Evolutionary conservation across 139 green algal genomes (phyloP).

Genomic region (Coccomyxa sp.): DNA sequence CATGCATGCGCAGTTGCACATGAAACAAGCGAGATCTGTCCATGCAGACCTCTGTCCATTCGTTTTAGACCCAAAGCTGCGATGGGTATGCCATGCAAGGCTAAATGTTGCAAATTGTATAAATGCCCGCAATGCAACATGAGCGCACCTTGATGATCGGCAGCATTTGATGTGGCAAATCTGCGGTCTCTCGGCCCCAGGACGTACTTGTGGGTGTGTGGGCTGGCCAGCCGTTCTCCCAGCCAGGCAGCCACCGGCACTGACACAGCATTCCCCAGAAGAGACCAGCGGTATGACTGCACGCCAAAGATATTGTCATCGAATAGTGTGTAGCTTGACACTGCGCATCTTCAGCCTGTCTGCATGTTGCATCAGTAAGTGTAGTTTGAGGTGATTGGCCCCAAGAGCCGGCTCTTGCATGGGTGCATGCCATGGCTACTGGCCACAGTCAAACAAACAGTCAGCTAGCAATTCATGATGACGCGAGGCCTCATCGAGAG

Average conservation of each 20-base stretch:
- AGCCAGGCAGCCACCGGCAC: constrained; percentile 76
- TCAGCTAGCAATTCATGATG: not conserved
- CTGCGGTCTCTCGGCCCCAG: constrained; percentile 10
- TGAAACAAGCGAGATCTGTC: too few relatives aligned
- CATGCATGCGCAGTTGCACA: too few relatives aligned
- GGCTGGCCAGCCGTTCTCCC: constrained; percentile 56
- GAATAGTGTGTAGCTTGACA: too few relatives aligned
- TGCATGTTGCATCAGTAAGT: not conserved
- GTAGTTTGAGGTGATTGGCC: not conserved
- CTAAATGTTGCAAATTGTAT: not conserved
- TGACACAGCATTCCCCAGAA: constrained; percentile 82
- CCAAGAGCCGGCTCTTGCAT: not conserved
- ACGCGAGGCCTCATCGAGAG: too few relatives aligned
- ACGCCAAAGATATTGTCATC: not conserved
- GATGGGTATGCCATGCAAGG: too few relatives aligned
- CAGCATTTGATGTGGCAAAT: not conserved
- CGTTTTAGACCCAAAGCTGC: too few relatives aligned
- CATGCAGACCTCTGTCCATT: too few relatives aligned
- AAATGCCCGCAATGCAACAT: not conserved
- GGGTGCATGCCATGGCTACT: not conserved
- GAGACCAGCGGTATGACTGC: constrained; percentile 49
- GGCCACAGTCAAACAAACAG: not conserved
- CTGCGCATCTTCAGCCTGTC: not conserved
- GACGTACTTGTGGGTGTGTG: constrained; percentile 45
- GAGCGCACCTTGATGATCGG: too few relatives aligned